Evolutionary conservation across 768 basidiomycete species (phyloP).

Genomic region (Leccinum ochraceum): DNA sequence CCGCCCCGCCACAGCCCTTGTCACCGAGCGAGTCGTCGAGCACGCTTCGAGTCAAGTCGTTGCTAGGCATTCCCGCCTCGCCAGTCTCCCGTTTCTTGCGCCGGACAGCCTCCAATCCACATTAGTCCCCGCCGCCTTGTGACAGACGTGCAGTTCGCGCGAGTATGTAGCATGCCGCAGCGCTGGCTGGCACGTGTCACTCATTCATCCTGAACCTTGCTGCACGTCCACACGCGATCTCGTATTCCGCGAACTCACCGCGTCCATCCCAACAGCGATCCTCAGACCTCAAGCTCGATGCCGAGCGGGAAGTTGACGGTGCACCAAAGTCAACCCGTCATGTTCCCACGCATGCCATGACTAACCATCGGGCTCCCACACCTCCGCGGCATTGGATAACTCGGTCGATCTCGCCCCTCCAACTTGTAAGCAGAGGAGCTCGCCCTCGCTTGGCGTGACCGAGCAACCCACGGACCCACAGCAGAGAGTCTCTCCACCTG

Average conservation of each 20-base stretch:
- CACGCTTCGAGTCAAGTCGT: background rate
- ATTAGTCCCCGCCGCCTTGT: background rate
- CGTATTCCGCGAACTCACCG: conserved; percentile 12
- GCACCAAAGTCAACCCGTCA: too few species aligned
- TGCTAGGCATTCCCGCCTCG: background rate
- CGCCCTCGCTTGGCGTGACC: background rate
- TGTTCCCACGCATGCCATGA: conserved; percentile 4
- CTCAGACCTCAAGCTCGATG: background rate
- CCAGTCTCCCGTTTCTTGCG: background rate
- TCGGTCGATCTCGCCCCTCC: background rate
- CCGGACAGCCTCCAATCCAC: background rate
- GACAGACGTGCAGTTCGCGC: background rate
- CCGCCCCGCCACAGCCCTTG: conserved; percentile 18
- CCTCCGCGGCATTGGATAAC: conserved; percentile 13
- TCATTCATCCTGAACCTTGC: background rate
- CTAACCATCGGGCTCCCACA: background rate
- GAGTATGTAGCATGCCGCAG: background rate
- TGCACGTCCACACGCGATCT: background rate
- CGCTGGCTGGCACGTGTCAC: background rate
- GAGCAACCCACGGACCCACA: background rate
- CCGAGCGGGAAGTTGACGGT: background rate
- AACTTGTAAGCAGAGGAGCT: too few species aligned
- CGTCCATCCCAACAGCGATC: background rate
- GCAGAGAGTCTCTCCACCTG: background rate
- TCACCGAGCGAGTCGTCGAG: background rate